Evolutionary conservation across 768 basidiomycete genomes (phyloP).

Genomic region (Calocera cornea): DNA sequence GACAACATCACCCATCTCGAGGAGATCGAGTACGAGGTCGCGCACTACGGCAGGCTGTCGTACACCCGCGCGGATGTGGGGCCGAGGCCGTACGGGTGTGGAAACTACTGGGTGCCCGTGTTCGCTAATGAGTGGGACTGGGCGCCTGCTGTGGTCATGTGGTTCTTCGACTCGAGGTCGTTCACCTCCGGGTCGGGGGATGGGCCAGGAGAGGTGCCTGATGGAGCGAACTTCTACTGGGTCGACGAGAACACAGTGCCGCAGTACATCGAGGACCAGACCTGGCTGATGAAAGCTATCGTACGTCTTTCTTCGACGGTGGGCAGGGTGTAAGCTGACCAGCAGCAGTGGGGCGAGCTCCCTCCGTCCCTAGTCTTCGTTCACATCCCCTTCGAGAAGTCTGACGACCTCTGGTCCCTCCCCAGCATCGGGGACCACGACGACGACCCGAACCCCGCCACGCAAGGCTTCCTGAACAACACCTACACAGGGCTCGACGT

Average conservation of each 20-base stretch:
- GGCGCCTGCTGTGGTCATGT: conserved; percentile 44
- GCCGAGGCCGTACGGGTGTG: conserved; percentile 16
- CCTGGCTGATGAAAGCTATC: conserved; percentile 30
- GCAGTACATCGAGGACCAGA: conserved; percentile 45
- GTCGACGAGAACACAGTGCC: conserved; percentile 47
- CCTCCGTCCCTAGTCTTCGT: conserved; percentile 55
- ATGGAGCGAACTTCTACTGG: conserved; percentile 31
- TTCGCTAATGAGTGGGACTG: conserved; percentile 15
- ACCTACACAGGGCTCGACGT: conserved; percentile 34
- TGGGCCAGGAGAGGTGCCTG: conserved; percentile 35
- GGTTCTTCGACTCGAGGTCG: conserved; percentile 65
- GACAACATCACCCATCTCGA: conserved; percentile 55
- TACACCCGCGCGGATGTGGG: conserved; percentile 30
- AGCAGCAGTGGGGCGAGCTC: conserved; percentile 37
- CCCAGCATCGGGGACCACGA: not conserved
- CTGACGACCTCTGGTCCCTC: not conserved
- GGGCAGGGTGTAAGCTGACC: not conserved
- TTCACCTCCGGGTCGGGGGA: conserved; percentile 25
- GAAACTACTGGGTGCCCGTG: conserved; percentile 69
- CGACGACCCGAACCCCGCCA: conserved; percentile 12
- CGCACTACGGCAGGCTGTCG: not conserved
- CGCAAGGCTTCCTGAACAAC: conserved; percentile 29
- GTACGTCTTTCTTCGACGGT: not conserved
- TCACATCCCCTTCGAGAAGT: conserved; percentile 33
- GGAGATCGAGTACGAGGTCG: conserved; percentile 46